Conservation (phyloP, 2,329 filamentous ascomycete genomes). For the Beauveria sp. region DNA sequence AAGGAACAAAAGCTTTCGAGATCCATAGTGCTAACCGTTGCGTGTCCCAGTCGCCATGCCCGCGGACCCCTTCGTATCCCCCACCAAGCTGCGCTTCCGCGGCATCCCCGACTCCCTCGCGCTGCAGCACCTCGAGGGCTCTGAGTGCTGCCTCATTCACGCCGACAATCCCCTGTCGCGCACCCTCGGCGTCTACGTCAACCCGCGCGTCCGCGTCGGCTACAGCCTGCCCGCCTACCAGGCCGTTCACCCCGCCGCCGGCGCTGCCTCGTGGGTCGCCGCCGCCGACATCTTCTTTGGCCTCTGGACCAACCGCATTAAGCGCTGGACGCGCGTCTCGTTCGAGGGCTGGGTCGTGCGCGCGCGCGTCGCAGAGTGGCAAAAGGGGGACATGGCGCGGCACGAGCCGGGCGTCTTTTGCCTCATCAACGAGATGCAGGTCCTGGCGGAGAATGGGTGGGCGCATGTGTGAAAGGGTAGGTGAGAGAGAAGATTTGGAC, state of each 20-base stretch:
- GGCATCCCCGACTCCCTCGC: slow-evolving; percentile 57
- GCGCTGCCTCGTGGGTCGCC: slow-evolving; percentile 36
- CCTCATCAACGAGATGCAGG: slow-evolving; percentile 55
- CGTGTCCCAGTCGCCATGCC: slow-evolving; percentile 37
- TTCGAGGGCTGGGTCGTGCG: slow-evolving; percentile 27
- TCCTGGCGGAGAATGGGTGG: slow-evolving; percentile 50
- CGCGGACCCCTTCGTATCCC: slow-evolving; percentile 45
- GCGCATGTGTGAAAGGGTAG: slow-evolving; percentile 39
- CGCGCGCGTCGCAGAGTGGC: slow-evolving; percentile 31
- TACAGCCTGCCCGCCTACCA: slow-evolving; percentile 50
- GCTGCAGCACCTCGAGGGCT: slow-evolving; percentile 59
- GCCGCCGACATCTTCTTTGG: slow-evolving; percentile 41
- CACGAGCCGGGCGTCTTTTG: slow-evolving; percentile 42
- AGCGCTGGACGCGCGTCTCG: slow-evolving; percentile 31
- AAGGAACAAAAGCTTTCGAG: too few relatives aligned
- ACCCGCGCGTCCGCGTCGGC: slow-evolving; percentile 60
- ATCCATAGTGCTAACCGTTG: too few relatives aligned
- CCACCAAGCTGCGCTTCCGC: slow-evolving; percentile 48
- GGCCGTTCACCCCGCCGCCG: slow-evolving; percentile 31
- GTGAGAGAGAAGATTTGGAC: background rate
- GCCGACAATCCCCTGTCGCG: slow-evolving; percentile 56
- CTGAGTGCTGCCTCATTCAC: slow-evolving; percentile 72
- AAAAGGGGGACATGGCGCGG: slow-evolving; percentile 25
- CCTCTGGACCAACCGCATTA: slow-evolving; percentile 50
- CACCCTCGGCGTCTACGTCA: slow-evolving; percentile 54